A percentile compares a stretch with the other conserved stretches of the same genome.
These are phyloP conservation scores for Andrographis paniculata DNA, from an alignment of 305 asterid species.

Conservation along the genomic window DNA sequence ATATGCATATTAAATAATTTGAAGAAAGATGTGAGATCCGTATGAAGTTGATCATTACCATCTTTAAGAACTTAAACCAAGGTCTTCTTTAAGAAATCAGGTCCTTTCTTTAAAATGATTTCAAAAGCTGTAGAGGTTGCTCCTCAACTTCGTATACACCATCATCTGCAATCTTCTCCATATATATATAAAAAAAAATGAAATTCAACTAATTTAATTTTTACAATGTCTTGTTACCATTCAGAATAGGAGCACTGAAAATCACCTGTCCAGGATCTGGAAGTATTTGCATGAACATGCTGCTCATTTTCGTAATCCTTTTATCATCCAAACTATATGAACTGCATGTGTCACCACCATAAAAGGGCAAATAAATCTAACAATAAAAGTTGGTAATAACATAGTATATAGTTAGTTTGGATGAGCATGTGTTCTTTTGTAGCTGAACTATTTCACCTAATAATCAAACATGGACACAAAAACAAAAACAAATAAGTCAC, in stretches of 20 bases:
- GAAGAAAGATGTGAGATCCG: too few species aligned
- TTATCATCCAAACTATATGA: constrained; percentile 48
- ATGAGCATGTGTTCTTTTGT: too few species aligned
- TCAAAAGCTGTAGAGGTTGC: constrained; percentile 56
- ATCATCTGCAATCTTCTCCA: constrained; percentile 49
- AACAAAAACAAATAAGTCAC: too few species aligned
- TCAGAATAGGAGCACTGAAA: constrained; percentile 15
- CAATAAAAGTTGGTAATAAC: too few species aligned
- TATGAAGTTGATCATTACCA: too few species aligned
- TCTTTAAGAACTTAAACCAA: too few species aligned
- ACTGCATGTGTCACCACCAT: constrained; percentile 26
- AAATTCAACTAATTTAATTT: neutral
- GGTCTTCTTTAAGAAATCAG: too few species aligned
- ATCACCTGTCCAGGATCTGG: constrained; percentile 51
- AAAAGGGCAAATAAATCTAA: neutral
- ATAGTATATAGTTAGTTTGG: too few species aligned
- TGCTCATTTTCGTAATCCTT: constrained; percentile 51
- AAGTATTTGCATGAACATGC: constrained; percentile 29
- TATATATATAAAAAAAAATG: constrained; percentile 9
- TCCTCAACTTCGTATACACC: constrained; percentile 71
- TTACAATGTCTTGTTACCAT: neutral
- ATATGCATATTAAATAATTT: too few species aligned
- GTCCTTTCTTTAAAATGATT: too few species aligned
- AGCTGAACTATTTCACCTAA: too few species aligned
- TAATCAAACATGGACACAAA: neutral